Evolutionary conservation across 2,329 filamentous ascomycete genomes (phyloP).

Genomic region (Fusarium sp.): DNA sequence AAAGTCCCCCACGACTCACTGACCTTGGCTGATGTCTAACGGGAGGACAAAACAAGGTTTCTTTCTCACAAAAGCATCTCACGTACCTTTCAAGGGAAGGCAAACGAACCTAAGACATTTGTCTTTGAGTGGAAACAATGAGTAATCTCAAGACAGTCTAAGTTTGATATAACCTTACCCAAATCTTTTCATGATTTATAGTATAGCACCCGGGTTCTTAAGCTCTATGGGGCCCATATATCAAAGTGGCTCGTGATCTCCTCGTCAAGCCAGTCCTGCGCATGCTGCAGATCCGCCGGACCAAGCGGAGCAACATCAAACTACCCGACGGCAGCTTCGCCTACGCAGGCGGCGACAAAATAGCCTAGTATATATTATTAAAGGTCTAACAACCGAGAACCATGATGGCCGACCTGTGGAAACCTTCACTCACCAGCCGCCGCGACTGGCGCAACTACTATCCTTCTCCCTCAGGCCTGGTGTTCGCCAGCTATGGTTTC

Average conservation of each 20-base stretch:
- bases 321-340: too few relatives aligned
- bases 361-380: too few relatives aligned
- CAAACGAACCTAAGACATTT: fast-evolving
- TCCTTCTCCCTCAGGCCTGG: background rate
- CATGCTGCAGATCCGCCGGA: too few relatives aligned
- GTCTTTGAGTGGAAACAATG: background rate
- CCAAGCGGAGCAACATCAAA: too few relatives aligned
- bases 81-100: background rate
- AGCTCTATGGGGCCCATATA: background rate
- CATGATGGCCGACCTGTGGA: background rate
- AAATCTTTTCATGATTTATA: background rate
- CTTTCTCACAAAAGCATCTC: background rate
- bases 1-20: background rate
- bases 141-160: background rate
- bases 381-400: too few relatives aligned
- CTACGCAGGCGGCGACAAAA: too few relatives aligned
- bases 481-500: background rate
- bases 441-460: background rate
- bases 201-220: background rate
- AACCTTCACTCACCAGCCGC: background rate
- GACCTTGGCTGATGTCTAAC: background rate
- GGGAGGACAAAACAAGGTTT: background rate
- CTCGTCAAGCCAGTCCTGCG: too few relatives aligned
- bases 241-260: background rate
- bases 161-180: too few relatives aligned